Evolutionary conservation across 805 yeast species (phyloP), one percentile per base, ranked within the genome.

Genomic region (Ogataea paradorogensis): DNA sequence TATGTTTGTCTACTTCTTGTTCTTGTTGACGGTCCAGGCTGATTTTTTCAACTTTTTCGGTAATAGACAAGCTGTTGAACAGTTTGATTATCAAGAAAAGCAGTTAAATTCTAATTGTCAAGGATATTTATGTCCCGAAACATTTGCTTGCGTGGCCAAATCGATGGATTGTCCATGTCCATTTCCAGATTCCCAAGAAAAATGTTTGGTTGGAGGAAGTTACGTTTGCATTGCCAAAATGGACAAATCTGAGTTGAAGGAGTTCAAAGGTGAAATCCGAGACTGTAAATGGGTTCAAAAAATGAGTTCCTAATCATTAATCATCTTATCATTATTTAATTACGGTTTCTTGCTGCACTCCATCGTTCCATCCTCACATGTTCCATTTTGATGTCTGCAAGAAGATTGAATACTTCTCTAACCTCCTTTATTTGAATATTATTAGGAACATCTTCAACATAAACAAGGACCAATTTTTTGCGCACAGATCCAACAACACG

Each of bases 401-500:
- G n/a, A 9, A 23, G 10, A 4, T 23, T 4, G 4, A 23, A 23
- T 11, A 23, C n/a, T 9, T 23, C 25, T 11, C n/a, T 9, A 5
- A 23, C 25, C 5, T 18, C 20, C 20, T 6, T 6, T 5, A 18
- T 6, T 18, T 18, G 26, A 24, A 10, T 5, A 7, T 9, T 10
- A 5, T 5, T 24, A 5, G 26, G 26, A 7, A 89, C 84, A 9
- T 65, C 55, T 27, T 76, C 78, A 8, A 93, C 86, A 59, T 75
- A 87, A 29, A 76, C 75, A 27, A 88, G 54, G 1, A 90, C 74
- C 48, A 90, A 62, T 7, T 79, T 78, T 67, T 93, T 93, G 53
- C 81, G 80, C 9, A 93, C 98, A 15, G 90, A 86, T 0, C 95
- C 84, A 30, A 87, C 77, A 1, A 93, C 96, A 43, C 99, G 74